Evolutionary conservation across 495 filamentous ascomycete genomes (phyloP), one percentile per base, ranked within the genome.

Genomic region (Daldinia decipiens): DNA sequence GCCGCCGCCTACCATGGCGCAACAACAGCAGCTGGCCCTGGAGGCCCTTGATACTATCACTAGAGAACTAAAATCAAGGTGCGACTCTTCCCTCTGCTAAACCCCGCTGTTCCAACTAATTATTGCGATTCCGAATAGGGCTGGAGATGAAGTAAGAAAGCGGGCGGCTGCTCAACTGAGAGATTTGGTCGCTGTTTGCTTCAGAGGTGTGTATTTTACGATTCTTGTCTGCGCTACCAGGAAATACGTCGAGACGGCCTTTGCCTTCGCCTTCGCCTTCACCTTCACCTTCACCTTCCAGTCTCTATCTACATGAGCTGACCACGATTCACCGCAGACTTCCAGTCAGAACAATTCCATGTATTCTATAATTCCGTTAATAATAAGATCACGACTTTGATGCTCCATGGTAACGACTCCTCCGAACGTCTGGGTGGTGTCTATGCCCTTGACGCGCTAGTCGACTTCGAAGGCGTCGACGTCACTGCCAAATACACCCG

Each of bases 381-480:
- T 74, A 84, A 86, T 68, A 87, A 89, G 39, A 93, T 96, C 64
- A 90, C 89, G 51, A 80, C 85, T 17, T 87, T 97, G 50, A 87
- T 97, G 58, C 88, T 93, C 52, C 92, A 93, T 72, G 91, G 93
- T 65, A 88, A 86, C 79, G 95, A 97, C 74, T 90, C 92, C 17
- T 89, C 88, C 73, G 95, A 98, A 68, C 88, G 92, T 58, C 89
- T 97, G 69, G 96, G 93, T 51, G 95, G 95, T 11, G 91, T 99
- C 36, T 87, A 94, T 38, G 94, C 95, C 62, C 90, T 99, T 60
- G 94, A 97, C 75, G 88, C 89, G 39, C 87, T 99, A 27, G 96
- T 98, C 78, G 92, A 96, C 77, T 97, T 99, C 73, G 93, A 96
- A 70, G 94, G 94, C 65, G 94, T 98, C 40, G 96, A 98, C 80